Conservation (phyloP, 345 rosid genomes). For the Corymbia maculata region DNA sequence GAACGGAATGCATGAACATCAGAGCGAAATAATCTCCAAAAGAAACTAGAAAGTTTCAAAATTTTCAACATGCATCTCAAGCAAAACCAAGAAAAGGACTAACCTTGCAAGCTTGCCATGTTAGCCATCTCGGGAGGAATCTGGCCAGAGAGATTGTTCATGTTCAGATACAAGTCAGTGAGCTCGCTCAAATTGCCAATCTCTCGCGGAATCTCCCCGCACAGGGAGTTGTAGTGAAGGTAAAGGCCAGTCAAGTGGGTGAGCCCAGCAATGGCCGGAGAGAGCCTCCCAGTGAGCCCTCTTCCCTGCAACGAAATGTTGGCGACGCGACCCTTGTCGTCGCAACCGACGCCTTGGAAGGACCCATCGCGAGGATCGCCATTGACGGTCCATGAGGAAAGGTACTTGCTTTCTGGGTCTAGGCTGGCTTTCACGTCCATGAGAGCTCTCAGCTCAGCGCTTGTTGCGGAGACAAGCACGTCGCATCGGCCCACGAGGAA, state of each 20-base stretch:
- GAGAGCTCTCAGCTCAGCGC: constrained; percentile 36
- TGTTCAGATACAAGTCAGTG: constrained; percentile 75
- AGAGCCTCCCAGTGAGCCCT: constrained; percentile 58
- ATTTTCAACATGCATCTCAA: neutral
- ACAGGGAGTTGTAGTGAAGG: constrained; percentile 76
- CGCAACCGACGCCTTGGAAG: constrained; percentile 77
- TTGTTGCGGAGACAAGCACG: constrained; percentile 12
- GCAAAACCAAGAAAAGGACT: neutral
- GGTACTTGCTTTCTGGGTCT: constrained; percentile 51
- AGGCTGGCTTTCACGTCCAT: constrained; percentile 55
- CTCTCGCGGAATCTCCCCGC: constrained; percentile 61
- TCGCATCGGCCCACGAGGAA: constrained; percentile 2
- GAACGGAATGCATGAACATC: neutral
- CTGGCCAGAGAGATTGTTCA: constrained; percentile 71
- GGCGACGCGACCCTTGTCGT: constrained; percentile 49
- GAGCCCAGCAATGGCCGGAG: constrained; percentile 56
- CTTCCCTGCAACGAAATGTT: constrained; percentile 91
- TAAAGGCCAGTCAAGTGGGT: constrained; percentile 73
- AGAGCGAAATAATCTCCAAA: neutral
- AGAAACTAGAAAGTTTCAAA: neutral
- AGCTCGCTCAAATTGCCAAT: constrained; percentile 55
- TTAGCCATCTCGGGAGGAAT: constrained; percentile 63
- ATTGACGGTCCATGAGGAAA: constrained; percentile 56
- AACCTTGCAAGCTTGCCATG: constrained; percentile 72
- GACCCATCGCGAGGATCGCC: constrained; percentile 52